A percentile compares a stretch with the other conserved stretches of the same genome.
phyloP scores from a whole-genome alignment of 2,329 filamentous ascomycete species.

The Hypomyces perniciosus region DNA sequence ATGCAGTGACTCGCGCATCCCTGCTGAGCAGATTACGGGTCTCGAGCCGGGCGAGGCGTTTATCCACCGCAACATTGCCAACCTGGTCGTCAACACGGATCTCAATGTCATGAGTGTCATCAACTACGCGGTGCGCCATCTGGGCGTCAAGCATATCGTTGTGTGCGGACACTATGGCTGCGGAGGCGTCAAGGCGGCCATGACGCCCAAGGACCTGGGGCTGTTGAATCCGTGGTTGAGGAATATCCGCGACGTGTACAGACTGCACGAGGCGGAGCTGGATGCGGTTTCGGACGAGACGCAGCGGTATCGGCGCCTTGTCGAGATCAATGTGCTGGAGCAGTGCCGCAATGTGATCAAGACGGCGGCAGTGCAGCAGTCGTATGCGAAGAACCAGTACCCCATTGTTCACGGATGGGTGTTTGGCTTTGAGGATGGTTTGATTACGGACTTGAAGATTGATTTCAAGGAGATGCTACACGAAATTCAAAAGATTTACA shows the following conservation, averaged over 20 bases:
- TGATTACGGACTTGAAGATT: conserved; percentile 59
- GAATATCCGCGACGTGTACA: conserved; percentile 69
- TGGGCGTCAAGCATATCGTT: conserved; percentile 75
- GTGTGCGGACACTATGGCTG: conserved; percentile 77
- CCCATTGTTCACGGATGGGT: conserved; percentile 71
- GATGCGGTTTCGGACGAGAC: conserved; percentile 54
- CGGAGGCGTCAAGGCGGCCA: conserved; percentile 69
- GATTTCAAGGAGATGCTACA: conserved; percentile 52
- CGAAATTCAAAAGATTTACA: conserved; percentile 60
- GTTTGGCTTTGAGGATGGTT: conserved; percentile 61
- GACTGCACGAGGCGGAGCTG: conserved; percentile 64
- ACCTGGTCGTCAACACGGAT: conserved; percentile 54
- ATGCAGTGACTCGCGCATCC: conserved; percentile 84
- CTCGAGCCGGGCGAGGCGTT: conserved; percentile 87
- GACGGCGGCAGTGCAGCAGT: conserved; percentile 73
- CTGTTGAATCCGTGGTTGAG: conserved; percentile 68
- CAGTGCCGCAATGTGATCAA: conserved; percentile 74
- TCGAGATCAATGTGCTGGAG: conserved; percentile 77
- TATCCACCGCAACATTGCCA: conserved; percentile 68
- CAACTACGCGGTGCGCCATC: conserved; percentile 76
- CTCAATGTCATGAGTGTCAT: conserved; percentile 76
- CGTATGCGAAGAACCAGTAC: conserved; percentile 55
- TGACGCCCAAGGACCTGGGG: conserved; percentile 64
- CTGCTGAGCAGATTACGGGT: conserved; percentile 81
- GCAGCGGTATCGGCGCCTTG: conserved; percentile 62